Evolutionary conservation across 2,329 filamentous ascomycete genomes (phyloP), one percentile per base, ranked within the genome.

Genomic region (Sarocladium brachiariae): DNA sequence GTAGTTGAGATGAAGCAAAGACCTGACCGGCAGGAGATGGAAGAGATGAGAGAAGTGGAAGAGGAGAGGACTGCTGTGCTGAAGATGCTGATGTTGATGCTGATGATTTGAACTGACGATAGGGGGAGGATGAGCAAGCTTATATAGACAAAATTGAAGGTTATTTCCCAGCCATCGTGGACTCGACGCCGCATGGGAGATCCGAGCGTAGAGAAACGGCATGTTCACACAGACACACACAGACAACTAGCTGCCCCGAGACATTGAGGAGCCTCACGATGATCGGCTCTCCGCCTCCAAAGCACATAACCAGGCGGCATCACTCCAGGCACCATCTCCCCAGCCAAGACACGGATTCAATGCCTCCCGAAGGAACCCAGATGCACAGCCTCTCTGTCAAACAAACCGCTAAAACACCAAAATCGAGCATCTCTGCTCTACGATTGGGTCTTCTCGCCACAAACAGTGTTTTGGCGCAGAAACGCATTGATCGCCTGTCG

Each of bases 11-110:
- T 10, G 39, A 47, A 47, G 25, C 16, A 16, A 47, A 47, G 43
- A 47, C 43, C 43, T 47, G 43, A 47, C 43, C 43, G 43, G 43
- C 43, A 47, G 43, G 43, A 47, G 9, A 21, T 11, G 33, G 43
- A 18, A 31, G 27, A 30, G 43, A 47, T 25, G 39, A 43, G n/a
- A n/a, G 27, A 43, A 19, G 27, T n/a, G 43, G 43, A 47, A 47
- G 43, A 47, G 43, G 25, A 47, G 25, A 31, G 43, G 25, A 47
- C 27, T 47, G 43, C 43, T 47, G 43, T 47, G 39, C 39, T 43
- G 43, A 47, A 31, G 43, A 33, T 47, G 21, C 39, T 45, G 39
- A 45, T 8, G 43, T 25, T 47, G 43, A 47, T 47, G 43, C 6
- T 47, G 43, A 43, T 24, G 23, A 43, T 19, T 8, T 31, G 16